These are phyloP conservation scores for Vitis hybrid DNA, from an alignment of 177 flowering plant species.

Conservation along the genomic window DNA sequence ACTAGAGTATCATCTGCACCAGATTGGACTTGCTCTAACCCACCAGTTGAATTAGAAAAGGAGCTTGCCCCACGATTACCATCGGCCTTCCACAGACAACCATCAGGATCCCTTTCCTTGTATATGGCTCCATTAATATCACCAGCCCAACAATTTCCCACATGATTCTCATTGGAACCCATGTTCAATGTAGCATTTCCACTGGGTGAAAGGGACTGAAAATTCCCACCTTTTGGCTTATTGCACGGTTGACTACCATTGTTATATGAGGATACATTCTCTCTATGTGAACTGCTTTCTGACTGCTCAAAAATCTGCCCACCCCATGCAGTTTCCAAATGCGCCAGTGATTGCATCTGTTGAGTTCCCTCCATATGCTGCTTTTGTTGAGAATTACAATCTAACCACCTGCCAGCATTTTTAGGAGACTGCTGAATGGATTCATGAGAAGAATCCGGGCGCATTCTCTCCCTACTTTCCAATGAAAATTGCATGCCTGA, in stretches of 20 bases:
- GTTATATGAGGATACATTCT: constrained; percentile 20
- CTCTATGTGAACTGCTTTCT: constrained; percentile 25
- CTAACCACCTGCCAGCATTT: constrained; percentile 37
- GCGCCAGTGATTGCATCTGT: constrained; percentile 33
- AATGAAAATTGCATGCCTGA: constrained; percentile 20
- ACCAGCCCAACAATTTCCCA: constrained; percentile 22
- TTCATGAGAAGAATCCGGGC: constrained; percentile 29
- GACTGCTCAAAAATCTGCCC: constrained; percentile 33
- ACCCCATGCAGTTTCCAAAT: constrained; percentile 38
- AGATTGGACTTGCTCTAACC: constrained; percentile 25
- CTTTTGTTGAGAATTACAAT: constrained; percentile 35
- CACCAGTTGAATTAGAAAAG: constrained; percentile 24
- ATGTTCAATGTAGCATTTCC: constrained; percentile 15
- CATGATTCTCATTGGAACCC: constrained; percentile 9
- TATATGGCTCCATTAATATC: constrained; percentile 22
- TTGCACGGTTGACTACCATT: constrained; percentile 16
- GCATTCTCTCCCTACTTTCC: constrained; percentile 28
- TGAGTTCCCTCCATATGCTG: constrained; percentile 30
- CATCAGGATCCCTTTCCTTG: constrained; percentile 19
- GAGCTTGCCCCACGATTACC: constrained; percentile 12
- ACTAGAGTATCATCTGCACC: constrained; percentile 18
- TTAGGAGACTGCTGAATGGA: constrained; percentile 34
- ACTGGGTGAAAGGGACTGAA: constrained; percentile 17
- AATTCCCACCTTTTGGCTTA: constrained; percentile 25
- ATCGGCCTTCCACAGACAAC: constrained; percentile 28